Evolutionary conservation across 2,329 filamentous ascomycete genomes (phyloP).

Genomic region (Fusarium compactum): DNA sequence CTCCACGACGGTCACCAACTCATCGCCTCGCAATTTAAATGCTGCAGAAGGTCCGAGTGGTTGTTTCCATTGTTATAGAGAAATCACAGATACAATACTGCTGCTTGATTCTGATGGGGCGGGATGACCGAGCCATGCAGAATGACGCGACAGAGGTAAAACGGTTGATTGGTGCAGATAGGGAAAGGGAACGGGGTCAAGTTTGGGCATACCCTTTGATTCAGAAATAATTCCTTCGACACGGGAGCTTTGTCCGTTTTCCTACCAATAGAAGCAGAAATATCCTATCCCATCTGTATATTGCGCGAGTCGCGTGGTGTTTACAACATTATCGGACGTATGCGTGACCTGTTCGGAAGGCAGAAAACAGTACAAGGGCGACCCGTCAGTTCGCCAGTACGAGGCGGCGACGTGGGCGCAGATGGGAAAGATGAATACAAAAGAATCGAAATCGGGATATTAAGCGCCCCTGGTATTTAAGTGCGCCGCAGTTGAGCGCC

Average conservation of each 20-base stretch:
- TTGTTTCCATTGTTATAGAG: conserved; percentile 47
- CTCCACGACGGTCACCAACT: conserved; percentile 43
- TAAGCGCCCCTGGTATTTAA: conserved; percentile 40
- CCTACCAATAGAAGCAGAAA: conserved; percentile 40
- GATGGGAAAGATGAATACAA: conserved; percentile 31
- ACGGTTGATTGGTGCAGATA: conserved; percentile 31
- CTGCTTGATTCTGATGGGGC: conserved; percentile 44
- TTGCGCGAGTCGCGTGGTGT: conserved; percentile 47
- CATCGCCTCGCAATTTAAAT: conserved; percentile 49
- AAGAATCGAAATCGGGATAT: conserved; percentile 31
- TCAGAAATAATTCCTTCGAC: conserved; percentile 36
- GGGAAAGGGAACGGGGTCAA: conserved; percentile 40
- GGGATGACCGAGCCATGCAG: conserved; percentile 17
- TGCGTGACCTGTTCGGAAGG: conserved; percentile 44
- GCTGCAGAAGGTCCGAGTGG: conserved; percentile 43
- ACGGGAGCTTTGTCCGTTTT: conserved; percentile 42
- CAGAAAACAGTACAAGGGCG: conserved; percentile 41
- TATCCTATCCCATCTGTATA: conserved; percentile 46
- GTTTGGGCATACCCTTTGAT: conserved; percentile 53
- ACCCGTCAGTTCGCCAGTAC: conserved; percentile 27
- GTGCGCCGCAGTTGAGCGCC: conserved; percentile 38
- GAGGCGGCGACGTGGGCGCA: conserved; percentile 28
- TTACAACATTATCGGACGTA: conserved; percentile 52
- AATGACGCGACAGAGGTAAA: conserved; percentile 44
- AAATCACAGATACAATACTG: conserved; percentile 50